Conservation (phyloP, 495 filamentous ascomycete genomes). For the Xylaria castorea region DNA sequence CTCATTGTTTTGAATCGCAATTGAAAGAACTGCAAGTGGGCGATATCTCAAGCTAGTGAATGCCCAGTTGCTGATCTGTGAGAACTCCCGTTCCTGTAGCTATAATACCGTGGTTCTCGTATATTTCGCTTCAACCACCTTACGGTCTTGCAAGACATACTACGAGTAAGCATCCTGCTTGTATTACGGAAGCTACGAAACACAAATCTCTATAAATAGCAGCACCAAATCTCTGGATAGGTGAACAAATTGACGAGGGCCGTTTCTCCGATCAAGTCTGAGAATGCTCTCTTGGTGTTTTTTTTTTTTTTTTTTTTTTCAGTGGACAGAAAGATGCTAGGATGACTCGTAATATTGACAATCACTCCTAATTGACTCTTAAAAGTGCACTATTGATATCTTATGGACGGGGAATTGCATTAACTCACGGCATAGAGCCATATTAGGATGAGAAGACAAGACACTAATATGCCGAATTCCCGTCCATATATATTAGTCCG, state of each 20-base stretch:
- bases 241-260: neutral
- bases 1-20: neutral
- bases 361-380: neutral
- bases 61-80: neutral
- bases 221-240: neutral
- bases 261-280: neutral
- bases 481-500: neutral
- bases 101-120: neutral
- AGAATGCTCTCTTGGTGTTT: neutral
- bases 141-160: neutral
- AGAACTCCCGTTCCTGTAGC: neutral
- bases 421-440: neutral
- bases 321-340: neutral
- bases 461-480: neutral
- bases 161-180: neutral
- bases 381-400: neutral
- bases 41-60: conserved; percentile 5
- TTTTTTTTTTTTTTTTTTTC: neutral
- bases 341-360: neutral
- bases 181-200: neutral
- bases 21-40: neutral
- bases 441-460: neutral
- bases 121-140: neutral
- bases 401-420: conserved; percentile 4
- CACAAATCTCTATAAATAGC: neutral